phyloP scores from a whole-genome alignment of 2,329 filamentous ascomycete species.

The Xylariaceae sp. region DNA sequence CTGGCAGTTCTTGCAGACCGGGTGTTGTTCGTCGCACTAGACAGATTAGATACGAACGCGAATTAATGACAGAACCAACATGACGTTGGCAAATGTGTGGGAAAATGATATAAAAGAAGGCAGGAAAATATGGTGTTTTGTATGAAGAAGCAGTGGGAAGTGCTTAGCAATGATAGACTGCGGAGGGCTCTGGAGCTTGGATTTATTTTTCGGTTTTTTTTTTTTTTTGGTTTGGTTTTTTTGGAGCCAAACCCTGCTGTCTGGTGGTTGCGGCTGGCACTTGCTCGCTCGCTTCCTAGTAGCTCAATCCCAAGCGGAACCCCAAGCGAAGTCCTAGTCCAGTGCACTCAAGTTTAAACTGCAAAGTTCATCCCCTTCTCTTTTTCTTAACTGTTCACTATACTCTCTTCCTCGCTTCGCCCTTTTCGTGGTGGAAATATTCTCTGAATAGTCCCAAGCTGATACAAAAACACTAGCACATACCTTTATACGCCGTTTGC shows the following conservation, averaged over 20 bases:
- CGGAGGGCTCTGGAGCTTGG: not conserved
- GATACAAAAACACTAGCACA: conserved; percentile 36
- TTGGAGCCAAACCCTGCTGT: not conserved
- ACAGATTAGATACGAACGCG: conserved; percentile 11
- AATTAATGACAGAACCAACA: conserved; percentile 3
- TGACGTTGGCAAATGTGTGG: not conserved
- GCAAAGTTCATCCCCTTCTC: not conserved
- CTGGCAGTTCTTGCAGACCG: conserved; percentile 86
- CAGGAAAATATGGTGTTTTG: not conserved
- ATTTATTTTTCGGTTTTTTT: too few relatives aligned
- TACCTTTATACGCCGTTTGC: conserved; percentile 65
- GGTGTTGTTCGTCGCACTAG: conserved; percentile 95
- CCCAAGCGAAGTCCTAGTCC: conserved; percentile 35
- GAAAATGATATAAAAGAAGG: not conserved
- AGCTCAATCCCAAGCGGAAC: conserved; percentile 41
- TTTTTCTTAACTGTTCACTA: not conserved
- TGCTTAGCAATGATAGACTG: too few relatives aligned
- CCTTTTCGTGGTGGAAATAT: not conserved
- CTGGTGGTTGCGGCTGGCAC: conserved; percentile 3
- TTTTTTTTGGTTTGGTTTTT: not conserved
- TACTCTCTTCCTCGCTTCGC: conserved; percentile 3
- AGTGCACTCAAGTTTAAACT: conserved; percentile 50
- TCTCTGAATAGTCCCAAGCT: not conserved
- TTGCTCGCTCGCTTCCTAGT: conserved; percentile 40
- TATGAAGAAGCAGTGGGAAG: too few relatives aligned